A percentile compares a stretch with the other conserved stretches of the same genome.
Conservation (phyloP, 768 basidiomycete genomes). For the Tylopilus vinaceipallidus region DNA sequence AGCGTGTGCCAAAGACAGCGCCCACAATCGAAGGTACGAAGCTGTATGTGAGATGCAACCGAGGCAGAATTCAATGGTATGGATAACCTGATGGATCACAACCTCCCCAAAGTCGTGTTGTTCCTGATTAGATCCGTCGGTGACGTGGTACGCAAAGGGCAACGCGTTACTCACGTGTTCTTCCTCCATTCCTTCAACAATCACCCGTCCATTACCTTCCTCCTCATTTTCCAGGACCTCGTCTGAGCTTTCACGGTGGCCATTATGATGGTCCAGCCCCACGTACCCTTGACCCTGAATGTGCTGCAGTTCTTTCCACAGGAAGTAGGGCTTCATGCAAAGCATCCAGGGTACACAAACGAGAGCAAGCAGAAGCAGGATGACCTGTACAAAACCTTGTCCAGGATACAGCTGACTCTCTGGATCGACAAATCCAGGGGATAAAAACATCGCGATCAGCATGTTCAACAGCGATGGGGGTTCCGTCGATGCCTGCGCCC, state of each 20-base stretch:
- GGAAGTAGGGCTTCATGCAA: conserved; percentile 85
- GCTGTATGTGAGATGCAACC: conserved; percentile 99
- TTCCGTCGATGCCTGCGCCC: conserved; percentile 61
- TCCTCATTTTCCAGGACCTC: conserved; percentile 73
- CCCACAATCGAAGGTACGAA: conserved; percentile 93
- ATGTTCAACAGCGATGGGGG: conserved; percentile 94
- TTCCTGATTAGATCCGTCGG: conserved; percentile 44
- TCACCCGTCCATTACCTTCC: conserved; percentile 72
- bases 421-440: conserved; percentile 76
- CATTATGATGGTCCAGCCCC: conserved; percentile 59
- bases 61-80: conserved; percentile 98
- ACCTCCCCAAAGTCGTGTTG: conserved; percentile 93
- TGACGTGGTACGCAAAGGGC: conserved; percentile 2
- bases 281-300: conserved; percentile 84
- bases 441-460: conserved; percentile 95
- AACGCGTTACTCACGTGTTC: conserved; percentile 60
- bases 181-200: conserved; percentile 66
- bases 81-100: conserved; percentile 95
- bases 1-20: conserved; percentile 95
- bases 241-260: conserved; percentile 54
- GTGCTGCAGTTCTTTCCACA: conserved; percentile 86
- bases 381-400: conserved; percentile 79
- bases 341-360: conserved; percentile 97
- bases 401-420: conserved; percentile 77
- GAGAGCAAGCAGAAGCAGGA: conserved; percentile 73